Percentiles rank a stretch among this genome's conserved stretches.
Evolutionary conservation across 192 early-diverging fungal species (phyloP).

Genomic region (Entomortierella chlamydospora): DNA sequence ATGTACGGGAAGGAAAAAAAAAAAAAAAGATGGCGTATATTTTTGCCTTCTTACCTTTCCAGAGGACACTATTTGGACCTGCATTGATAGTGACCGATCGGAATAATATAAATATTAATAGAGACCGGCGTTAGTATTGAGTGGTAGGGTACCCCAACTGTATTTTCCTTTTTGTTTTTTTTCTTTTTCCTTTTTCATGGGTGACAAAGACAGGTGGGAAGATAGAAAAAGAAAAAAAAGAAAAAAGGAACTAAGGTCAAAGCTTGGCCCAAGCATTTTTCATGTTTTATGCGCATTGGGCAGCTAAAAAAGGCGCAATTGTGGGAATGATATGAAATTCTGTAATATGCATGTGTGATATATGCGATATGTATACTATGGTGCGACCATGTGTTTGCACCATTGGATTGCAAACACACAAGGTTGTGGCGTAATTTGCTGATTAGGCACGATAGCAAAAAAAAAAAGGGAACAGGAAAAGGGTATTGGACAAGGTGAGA

Average conservation of each 20-base stretch:
- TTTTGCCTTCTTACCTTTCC: constrained; percentile 37
- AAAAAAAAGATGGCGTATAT: not conserved
- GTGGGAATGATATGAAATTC: not conserved
- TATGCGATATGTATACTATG: not conserved
- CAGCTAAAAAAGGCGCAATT: not conserved
- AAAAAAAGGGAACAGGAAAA: no score
- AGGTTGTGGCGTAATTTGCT: not conserved
- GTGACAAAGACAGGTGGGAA: not conserved
- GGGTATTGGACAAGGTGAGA: no score
- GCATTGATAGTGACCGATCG: constrained; percentile 1
- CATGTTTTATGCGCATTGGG: not conserved
- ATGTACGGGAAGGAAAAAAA: not conserved
- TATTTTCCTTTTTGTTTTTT: no score
- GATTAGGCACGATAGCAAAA: no score
- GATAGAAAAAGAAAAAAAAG: not conserved
- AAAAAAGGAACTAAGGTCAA: not conserved
- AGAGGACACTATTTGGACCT: constrained; percentile 30
- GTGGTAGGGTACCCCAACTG: not conserved
- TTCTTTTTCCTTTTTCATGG: no score
- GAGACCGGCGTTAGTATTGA: not conserved
- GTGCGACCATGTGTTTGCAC: constrained; percentile 27
- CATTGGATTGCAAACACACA: not conserved
- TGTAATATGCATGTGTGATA: not conserved
- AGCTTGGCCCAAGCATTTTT: constrained; percentile 1
- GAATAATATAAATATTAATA: not conserved